Base-by-base conservation (phyloP, 306 rosid species). In the Gynostemma pentaphyllum region DNA sequence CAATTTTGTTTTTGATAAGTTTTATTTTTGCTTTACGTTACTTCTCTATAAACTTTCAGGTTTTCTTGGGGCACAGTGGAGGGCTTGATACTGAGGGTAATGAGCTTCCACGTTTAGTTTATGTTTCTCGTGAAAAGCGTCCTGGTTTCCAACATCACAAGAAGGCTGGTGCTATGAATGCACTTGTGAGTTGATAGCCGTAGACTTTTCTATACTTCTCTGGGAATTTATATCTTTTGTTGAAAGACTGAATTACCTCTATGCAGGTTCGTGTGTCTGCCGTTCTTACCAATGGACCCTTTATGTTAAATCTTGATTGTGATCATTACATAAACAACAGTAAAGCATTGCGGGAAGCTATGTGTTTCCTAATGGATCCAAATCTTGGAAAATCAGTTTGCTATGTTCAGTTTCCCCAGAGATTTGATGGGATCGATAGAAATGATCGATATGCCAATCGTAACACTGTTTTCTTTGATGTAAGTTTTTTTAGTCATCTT, bases 71-170 rank as follows among this genome's bases (percentile, higher is more conserved):
- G 16, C 99, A 92, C 68, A 92, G 90, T 75, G 99, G 99, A 71
- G 99, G 96, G 42, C 94, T 86, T 37, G 99, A 92, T 76, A 55
- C 82, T 41, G 99, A 86, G 16, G 99, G 99, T 7, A 86, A 92
- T 45, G 97, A 88, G 75, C 97, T 92, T 14, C 97, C 99, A 4
- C 90, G 97, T 19, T 52, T 92, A 70, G 95, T 92, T 67, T 92
- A 92, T 61, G 99, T 92, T 53, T 92, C 99, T 84, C 99, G 99
- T 76, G 99, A 92, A 70, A 92, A 92, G 86, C 99, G 99, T 78
- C 99, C 95, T 9, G 97, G 99, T 28, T 92, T 92, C 76, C 97
- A 92, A 72, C 99, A 92, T 78, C 99, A 92, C 86, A 92, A 92
- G 82, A 92, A 92, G 77, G 99, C 99, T 15, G 99, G 99, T 79